These are phyloP conservation scores for Kodamaea sp. DNA, from an alignment of 1,139 yeast species.

Conservation along the genomic window DNA sequence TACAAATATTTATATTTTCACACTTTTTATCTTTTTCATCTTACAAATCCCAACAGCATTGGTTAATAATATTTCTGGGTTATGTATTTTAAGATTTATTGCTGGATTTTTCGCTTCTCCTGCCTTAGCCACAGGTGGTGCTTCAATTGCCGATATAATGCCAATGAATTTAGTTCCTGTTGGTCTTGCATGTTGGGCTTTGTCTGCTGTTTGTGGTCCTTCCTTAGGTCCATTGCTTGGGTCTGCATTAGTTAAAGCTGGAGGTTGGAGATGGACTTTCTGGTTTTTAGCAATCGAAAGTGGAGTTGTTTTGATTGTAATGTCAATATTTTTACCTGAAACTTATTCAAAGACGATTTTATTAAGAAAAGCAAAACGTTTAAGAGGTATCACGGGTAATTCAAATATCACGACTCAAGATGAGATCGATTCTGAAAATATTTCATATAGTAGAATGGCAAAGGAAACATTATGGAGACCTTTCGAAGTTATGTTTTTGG, in stretches of 20 bases:
- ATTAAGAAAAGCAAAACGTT: constrained; percentile 31
- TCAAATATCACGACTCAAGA: constrained; percentile 25
- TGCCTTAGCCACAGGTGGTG: constrained; percentile 35
- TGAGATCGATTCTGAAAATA: constrained; percentile 20
- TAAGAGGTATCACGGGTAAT: constrained; percentile 33
- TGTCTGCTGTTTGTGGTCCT: constrained; percentile 34
- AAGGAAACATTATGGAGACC: constrained; percentile 49
- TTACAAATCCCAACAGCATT: constrained; percentile 32
- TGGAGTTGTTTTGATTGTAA: constrained; percentile 23
- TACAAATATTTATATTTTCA: constrained; percentile 31
- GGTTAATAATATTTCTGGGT: constrained; percentile 25
- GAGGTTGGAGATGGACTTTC: constrained; percentile 36
- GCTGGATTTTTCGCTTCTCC: constrained; percentile 35
- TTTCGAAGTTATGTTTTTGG: constrained; percentile 35
- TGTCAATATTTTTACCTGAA: constrained; percentile 31
- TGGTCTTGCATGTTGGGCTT: constrained; percentile 33
- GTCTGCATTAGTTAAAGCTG: constrained; percentile 23
- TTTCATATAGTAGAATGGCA: constrained; percentile 20
- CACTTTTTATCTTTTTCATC: constrained; percentile 27
- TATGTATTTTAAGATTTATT: constrained; percentile 29
- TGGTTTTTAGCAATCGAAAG: constrained; percentile 33
- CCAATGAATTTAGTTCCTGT: constrained; percentile 26
- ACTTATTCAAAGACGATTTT: constrained; percentile 29
- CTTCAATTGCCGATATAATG: constrained; percentile 28
- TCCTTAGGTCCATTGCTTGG: constrained; percentile 36